Conservation (phyloP, 2,329 filamentous ascomycete genomes). For the Cryphonectria nitschkei region DNA sequence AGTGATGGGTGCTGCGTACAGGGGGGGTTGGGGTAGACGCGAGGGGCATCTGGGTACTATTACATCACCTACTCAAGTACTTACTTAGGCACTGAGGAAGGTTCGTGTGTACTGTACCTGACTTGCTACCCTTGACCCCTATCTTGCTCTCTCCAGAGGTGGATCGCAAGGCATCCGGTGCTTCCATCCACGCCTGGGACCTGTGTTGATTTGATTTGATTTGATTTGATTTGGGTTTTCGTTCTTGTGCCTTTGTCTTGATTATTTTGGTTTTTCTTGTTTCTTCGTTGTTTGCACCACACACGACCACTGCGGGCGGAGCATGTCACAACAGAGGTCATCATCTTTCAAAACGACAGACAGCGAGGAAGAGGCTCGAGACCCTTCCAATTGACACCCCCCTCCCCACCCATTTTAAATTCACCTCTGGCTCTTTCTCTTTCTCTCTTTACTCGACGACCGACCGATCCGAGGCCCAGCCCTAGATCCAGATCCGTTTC, state of each 20-base stretch:
- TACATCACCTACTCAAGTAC: background rate
- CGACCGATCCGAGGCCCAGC: background rate
- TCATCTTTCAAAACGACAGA: background rate
- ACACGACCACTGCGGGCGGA: background rate
- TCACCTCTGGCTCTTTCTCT: background rate
- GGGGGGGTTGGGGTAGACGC: background rate
- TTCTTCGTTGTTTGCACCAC: background rate
- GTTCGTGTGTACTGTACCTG: background rate
- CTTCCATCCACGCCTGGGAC: background rate
- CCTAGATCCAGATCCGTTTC: background rate
- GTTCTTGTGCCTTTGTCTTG: no score
- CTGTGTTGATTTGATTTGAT: background rate
- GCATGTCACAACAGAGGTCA: background rate
- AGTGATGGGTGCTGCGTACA: background rate
- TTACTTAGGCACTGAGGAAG: no score
- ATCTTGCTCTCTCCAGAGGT: background rate
- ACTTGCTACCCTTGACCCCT: no score
- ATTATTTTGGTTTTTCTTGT: background rate
- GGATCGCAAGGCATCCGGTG: background rate
- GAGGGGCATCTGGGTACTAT: background rate
- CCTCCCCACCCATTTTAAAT: background rate
- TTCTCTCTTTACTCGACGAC: background rate
- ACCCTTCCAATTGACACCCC: background rate
- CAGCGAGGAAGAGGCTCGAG: background rate
- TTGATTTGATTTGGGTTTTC: background rate